A percentile compares a stretch with the other conserved stretches of the same genome.
Conservation (phyloP, 768 basidiomycete genomes). For the Clitopilus hobsonii region DNA sequence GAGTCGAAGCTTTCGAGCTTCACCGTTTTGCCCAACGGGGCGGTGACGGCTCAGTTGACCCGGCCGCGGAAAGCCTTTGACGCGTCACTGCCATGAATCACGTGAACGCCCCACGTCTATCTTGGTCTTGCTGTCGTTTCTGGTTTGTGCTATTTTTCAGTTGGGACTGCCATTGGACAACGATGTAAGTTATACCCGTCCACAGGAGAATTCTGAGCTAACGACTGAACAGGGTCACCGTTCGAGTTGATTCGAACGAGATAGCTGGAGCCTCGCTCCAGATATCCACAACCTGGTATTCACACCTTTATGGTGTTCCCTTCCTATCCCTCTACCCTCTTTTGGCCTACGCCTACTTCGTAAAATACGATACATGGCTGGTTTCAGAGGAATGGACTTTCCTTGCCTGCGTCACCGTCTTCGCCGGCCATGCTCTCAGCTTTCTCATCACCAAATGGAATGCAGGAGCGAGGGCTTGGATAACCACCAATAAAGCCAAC, state of each 20-base stretch:
- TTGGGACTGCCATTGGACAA: slow-evolving; percentile 6
- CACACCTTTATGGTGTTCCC: slow-evolving; percentile 69
- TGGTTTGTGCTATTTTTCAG: slow-evolving; percentile 6
- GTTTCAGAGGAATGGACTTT: slow-evolving; percentile 98
- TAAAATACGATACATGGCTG: slow-evolving; percentile 88
- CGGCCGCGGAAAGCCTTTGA: not conserved
- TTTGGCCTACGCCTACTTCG: slow-evolving; percentile 86
- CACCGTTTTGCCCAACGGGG: no score
- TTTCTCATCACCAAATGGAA: slow-evolving; percentile 93
- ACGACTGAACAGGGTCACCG: slow-evolving; percentile 30
- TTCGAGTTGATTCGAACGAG: slow-evolving; percentile 61
- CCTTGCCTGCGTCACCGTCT: slow-evolving; percentile 80
- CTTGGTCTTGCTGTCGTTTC: slow-evolving; percentile 3
- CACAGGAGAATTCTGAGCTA: no score
- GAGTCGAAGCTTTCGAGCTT: no score
- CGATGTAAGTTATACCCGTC: not conserved
- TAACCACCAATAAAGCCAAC: slow-evolving; percentile 72
- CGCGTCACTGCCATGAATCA: not conserved
- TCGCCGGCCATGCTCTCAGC: slow-evolving; percentile 85
- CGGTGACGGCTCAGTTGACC: no score
- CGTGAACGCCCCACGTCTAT: slow-evolving; percentile 3
- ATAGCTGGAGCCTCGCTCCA: slow-evolving; percentile 66
- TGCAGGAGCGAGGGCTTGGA: slow-evolving; percentile 67
- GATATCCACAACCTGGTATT: slow-evolving; percentile 60
- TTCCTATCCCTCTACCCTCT: slow-evolving; percentile 81